Evolutionary conservation across 306 rosid species (phyloP).

Genomic region (Rubus parviflorus): DNA sequence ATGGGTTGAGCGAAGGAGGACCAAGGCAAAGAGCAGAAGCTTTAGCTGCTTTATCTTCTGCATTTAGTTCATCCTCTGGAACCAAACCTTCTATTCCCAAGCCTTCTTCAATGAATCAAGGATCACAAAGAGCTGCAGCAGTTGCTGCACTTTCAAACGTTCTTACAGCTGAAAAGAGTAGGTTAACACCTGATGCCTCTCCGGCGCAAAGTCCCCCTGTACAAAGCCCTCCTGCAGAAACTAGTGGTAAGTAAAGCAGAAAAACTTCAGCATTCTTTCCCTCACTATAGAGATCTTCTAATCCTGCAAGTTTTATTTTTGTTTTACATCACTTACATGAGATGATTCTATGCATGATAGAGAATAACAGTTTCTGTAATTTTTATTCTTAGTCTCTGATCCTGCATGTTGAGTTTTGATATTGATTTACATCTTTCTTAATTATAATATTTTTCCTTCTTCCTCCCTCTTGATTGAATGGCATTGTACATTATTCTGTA

Average conservation of each 20-base stretch:
- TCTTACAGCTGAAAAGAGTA: slow-evolving; percentile 90
- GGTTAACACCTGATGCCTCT: slow-evolving; percentile 63
- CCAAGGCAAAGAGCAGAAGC: slow-evolving; percentile 99
- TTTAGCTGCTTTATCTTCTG: slow-evolving; percentile 85
- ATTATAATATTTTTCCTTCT: not conserved
- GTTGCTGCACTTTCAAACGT: slow-evolving; percentile 96
- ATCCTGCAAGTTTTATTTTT: not conserved
- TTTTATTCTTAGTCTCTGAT: not conserved
- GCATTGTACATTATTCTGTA: not conserved
- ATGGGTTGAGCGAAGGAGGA: slow-evolving; percentile 68
- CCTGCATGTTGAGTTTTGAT: not conserved
- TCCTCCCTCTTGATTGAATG: not conserved
- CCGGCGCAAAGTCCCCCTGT: slow-evolving; percentile 61
- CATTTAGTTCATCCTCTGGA: slow-evolving; percentile 71
- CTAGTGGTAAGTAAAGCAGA: slow-evolving; percentile 50
- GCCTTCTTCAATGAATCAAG: slow-evolving; percentile 56
- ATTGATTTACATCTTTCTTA: not conserved
- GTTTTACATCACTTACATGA: not conserved
- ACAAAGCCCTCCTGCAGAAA: slow-evolving; percentile 62
- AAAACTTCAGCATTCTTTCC: slow-evolving; percentile 7
- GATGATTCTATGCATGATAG: not conserved
- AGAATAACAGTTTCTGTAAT: not conserved
- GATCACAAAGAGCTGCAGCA: slow-evolving; percentile 97
- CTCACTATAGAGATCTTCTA: slow-evolving; percentile 3
- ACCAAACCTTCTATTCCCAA: slow-evolving; percentile 42